Evolutionary conservation across 2,329 filamentous ascomycete genomes (phyloP).

Genomic region (Verticillium longisporum): DNA sequence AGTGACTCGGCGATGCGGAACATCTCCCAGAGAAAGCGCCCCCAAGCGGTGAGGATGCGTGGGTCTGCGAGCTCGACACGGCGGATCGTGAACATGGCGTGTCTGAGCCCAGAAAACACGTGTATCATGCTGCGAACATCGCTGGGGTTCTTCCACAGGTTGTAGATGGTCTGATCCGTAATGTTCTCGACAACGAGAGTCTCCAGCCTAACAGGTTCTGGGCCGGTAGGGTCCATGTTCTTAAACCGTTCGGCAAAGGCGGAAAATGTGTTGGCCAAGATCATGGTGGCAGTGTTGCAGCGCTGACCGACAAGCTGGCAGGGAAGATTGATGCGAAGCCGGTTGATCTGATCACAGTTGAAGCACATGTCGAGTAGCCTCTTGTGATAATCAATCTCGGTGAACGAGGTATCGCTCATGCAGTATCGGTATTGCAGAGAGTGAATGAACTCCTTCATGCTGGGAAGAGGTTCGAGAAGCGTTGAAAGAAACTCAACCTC

Average conservation of each 20-base stretch:
- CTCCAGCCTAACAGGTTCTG: conserved; percentile 27
- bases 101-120: conserved; percentile 31
- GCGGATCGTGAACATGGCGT: conserved; percentile 39
- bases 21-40: conserved; percentile 41
- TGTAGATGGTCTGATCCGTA: conserved; percentile 38
- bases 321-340: conserved; percentile 43
- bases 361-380: conserved; percentile 34
- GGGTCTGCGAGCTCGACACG: conserved; percentile 30
- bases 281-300: conserved; percentile 39
- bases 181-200: conserved; percentile 44
- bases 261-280: conserved; percentile 46
- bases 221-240: conserved; percentile 26
- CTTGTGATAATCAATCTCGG: conserved; percentile 37
- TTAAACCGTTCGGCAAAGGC: conserved; percentile 33
- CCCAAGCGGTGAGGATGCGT: conserved; percentile 14
- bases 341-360: conserved; percentile 34
- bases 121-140: conserved; percentile 42
- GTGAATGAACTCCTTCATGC: conserved; percentile 37
- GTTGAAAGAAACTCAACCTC: conserved; percentile 41
- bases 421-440: conserved; percentile 37
- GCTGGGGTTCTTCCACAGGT: conserved; percentile 43
- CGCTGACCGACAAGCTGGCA: conserved; percentile 41
- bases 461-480: conserved; percentile 36
- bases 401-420: conserved; percentile 41
- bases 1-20: conserved; percentile 37